A percentile compares a stretch with the other conserved stretches of the same genome.
Conservation (phyloP, 164 flowering plant genomes). For the Vitis vinifera region DNA sequence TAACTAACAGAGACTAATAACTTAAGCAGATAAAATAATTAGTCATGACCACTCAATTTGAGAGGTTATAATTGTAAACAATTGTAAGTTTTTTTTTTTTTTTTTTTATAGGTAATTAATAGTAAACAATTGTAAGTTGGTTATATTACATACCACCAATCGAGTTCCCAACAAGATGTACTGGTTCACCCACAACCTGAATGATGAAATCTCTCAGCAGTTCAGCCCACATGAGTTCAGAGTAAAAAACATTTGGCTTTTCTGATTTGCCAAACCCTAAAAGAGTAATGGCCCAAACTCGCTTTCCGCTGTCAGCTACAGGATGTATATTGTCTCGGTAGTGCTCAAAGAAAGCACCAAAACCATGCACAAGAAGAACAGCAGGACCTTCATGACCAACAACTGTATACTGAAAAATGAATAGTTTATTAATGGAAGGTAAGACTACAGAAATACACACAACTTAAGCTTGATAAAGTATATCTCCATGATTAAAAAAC, state of each 20-base stretch:
- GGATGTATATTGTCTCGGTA: conserved; percentile 63
- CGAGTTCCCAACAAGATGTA: conserved; percentile 85
- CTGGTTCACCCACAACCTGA: conserved; percentile 83
- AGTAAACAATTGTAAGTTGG: not conserved
- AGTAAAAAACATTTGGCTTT: conserved; percentile 80
- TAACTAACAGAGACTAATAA: not conserved
- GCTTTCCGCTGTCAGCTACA: conserved; percentile 57
- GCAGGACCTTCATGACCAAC: conserved; percentile 81
- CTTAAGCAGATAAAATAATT: not conserved
- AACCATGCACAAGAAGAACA: conserved; percentile 85
- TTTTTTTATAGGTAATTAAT: too few relatives aligned
- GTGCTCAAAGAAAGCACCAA: conserved; percentile 90
- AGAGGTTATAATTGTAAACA: too few relatives aligned
- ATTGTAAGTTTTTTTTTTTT: not conserved
- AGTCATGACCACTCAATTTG: not conserved
- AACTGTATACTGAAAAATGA: conserved; percentile 63
- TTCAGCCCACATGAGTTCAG: conserved; percentile 88
- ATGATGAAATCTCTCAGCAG: conserved; percentile 75
- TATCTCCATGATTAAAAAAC: not conserved
- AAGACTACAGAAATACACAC: not conserved
- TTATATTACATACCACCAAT: conserved; percentile 66
- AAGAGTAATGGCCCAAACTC: conserved; percentile 81
- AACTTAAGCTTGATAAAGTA: not conserved
- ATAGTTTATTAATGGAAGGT: conserved; percentile 1
- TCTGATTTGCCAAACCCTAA: conserved; percentile 89